phyloP scores from a whole-genome alignment of 2,329 filamentous ascomycete species.

The Colletotrichum horii region DNA sequence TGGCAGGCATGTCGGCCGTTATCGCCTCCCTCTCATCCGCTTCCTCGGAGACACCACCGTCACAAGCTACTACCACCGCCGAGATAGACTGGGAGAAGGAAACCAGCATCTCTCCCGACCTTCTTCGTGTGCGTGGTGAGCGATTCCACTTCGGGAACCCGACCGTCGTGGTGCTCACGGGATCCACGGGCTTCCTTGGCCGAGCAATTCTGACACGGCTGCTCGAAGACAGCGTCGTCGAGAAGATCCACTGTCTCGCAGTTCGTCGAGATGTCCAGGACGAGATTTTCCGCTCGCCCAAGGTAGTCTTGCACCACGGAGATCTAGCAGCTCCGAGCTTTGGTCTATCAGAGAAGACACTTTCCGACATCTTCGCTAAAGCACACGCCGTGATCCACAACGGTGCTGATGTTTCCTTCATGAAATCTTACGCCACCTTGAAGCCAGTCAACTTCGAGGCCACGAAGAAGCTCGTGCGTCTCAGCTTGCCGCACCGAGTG shows the following conservation, averaged over 20 bases:
- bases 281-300: background rate
- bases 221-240: slow-evolving; percentile 28
- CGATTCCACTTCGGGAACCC: background rate
- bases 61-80: background rate
- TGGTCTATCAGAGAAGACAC: slow-evolving; percentile 21
- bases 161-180: slow-evolving; percentile 34
- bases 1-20: slow-evolving; percentile 37
- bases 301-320: background rate
- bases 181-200: slow-evolving; percentile 43
- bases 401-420: slow-evolving; percentile 45
- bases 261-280: slow-evolving; percentile 25
- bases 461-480: slow-evolving; percentile 35
- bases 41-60: background rate
- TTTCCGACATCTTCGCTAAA: slow-evolving; percentile 25
- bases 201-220: slow-evolving; percentile 36
- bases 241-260: slow-evolving; percentile 44
- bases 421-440: slow-evolving; percentile 41
- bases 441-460: slow-evolving; percentile 37
- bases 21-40: background rate
- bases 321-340: slow-evolving; percentile 16
- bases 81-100: slow-evolving; percentile 42
- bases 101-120: background rate
- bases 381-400: slow-evolving; percentile 56
- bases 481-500: slow-evolving; percentile 28
- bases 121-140: background rate